Percentiles rank a stretch among this genome's conserved stretches.
phyloP scores from a whole-genome alignment of 1,139 yeast genomes.

The Sugiyamaella castrensis region DNA sequence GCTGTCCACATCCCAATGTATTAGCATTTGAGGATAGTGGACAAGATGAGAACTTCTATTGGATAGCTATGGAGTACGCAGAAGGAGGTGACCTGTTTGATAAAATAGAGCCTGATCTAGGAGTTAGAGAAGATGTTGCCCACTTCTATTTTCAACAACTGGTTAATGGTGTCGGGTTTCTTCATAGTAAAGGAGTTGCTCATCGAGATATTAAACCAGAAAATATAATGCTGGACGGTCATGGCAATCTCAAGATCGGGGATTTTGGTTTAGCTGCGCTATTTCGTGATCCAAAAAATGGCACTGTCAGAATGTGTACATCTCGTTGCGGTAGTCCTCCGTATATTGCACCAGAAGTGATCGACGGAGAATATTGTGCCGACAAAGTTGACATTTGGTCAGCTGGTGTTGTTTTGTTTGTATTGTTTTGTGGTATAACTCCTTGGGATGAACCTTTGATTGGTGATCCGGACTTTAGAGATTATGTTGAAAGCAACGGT shows the following conservation, averaged over 20 bases:
- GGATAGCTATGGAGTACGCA: conserved; percentile 65
- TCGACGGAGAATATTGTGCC: conserved; percentile 77
- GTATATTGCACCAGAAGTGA: conserved; percentile 93
- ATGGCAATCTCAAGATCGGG: conserved; percentile 67
- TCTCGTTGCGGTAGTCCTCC: conserved; percentile 92
- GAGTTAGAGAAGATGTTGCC: conserved; percentile 62
- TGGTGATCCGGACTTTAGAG: conserved; percentile 48
- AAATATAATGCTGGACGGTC: conserved; percentile 69
- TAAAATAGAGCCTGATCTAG: conserved; percentile 70
- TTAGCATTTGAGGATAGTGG: conserved; percentile 53
- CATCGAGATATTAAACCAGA: conserved; percentile 88
- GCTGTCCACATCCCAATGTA: conserved; percentile 57
- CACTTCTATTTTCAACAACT: conserved; percentile 65
- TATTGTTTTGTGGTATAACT: conserved; percentile 90
- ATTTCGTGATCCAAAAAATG: conserved; percentile 90
- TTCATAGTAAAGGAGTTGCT: conserved; percentile 60
- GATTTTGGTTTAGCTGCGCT: conserved; percentile 82
- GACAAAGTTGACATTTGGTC: conserved; percentile 97
- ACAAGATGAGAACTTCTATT: conserved; percentile 51
- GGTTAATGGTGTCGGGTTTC: conserved; percentile 47
- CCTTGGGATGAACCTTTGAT: conserved; percentile 71
- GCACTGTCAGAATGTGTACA: conserved; percentile 63
- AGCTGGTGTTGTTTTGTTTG: conserved; percentile 85
- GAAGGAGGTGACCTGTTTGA: conserved; percentile 70
- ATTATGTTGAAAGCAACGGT: conserved; percentile 83